Percentiles rank a stretch among this genome's conserved stretches.
These are phyloP conservation scores for Aspergillus sp. DNA, from an alignment of 2,329 filamentous ascomycete genomes.

Conservation along the genomic window DNA sequence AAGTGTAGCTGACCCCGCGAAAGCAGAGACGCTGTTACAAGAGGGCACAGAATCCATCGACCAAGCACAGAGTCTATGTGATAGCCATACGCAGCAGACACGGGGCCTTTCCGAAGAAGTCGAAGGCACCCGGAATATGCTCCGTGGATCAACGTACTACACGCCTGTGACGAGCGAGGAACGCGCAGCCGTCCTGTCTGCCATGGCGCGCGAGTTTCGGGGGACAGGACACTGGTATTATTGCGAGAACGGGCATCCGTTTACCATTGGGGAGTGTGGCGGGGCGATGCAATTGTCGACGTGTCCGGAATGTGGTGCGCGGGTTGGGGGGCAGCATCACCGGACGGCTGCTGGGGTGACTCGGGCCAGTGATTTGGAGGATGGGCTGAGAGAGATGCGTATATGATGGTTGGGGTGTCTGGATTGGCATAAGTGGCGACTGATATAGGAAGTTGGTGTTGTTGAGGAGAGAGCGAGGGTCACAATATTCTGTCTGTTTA, in stretches of 20 bases:
- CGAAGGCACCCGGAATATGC: slow-evolving; percentile 46
- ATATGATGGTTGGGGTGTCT: neutral
- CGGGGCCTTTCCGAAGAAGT: slow-evolving; percentile 46
- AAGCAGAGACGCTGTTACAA: slow-evolving; percentile 9
- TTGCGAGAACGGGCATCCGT: slow-evolving; percentile 44
- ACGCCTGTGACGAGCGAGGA: slow-evolving; percentile 51
- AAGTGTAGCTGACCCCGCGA: neutral
- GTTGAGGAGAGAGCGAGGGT: no score
- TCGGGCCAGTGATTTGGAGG: slow-evolving; percentile 58
- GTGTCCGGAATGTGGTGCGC: slow-evolving; percentile 63
- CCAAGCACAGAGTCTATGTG: slow-evolving; percentile 50
- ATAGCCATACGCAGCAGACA: slow-evolving; percentile 27
- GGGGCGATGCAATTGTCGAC: slow-evolving; percentile 61
- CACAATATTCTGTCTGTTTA: no score
- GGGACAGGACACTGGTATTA: slow-evolving; percentile 54
- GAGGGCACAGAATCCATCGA: slow-evolving; percentile 55
- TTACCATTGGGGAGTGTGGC: slow-evolving; percentile 66
- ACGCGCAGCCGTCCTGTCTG: slow-evolving; percentile 50
- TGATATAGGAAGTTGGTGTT: no score
- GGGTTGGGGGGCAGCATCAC: slow-evolving; percentile 58
- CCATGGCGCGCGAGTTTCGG: slow-evolving; percentile 53
- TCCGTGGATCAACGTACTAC: slow-evolving; percentile 52
- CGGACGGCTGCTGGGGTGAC: slow-evolving; percentile 52
- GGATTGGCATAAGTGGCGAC: no score
- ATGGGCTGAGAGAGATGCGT: neutral